phyloP scores from a whole-genome alignment of 1,139 yeast genomes.

The Lodderomyces margitis region DNA sequence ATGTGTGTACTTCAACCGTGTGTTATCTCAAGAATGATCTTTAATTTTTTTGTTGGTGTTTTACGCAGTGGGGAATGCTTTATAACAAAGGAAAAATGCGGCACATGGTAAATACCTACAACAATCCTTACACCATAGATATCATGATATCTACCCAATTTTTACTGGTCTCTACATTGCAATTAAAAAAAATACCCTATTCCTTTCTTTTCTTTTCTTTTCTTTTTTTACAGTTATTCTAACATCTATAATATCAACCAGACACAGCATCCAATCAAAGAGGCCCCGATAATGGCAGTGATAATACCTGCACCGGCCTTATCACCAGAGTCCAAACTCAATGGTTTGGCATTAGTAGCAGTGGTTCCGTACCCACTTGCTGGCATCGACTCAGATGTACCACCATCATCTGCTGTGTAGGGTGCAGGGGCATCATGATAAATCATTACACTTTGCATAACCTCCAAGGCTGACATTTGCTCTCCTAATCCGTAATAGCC shows the following conservation, averaged over 20 bases:
- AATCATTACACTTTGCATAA: conserved; percentile 62
- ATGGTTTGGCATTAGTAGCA: conserved; percentile 38
- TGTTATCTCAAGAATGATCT: neutral
- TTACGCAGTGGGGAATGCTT: too few relatives aligned
- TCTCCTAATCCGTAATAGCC: conserved; percentile 87
- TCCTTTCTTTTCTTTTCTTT: neutral
- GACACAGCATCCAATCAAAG: conserved; percentile 61
- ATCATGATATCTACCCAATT: too few relatives aligned
- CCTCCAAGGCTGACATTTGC: conserved; percentile 85
- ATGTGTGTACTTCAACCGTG: too few relatives aligned
- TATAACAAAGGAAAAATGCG: too few relatives aligned
- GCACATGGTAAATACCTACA: too few relatives aligned
- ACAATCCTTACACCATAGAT: too few relatives aligned
- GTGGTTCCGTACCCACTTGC: conserved; percentile 55
- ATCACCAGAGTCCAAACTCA: conserved; percentile 60
- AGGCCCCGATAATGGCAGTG: conserved; percentile 69
- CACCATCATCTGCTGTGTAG: conserved; percentile 57
- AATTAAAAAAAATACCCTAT: neutral
- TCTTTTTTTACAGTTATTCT: neutral
- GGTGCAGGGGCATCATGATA: conserved; percentile 51
- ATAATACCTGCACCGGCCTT: conserved; percentile 87
- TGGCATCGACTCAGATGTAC: conserved; percentile 56
- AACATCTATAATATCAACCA: conserved; percentile 45
- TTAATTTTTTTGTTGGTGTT: too few relatives aligned
- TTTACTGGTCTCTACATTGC: neutral